Percentiles rank a stretch among this genome's conserved stretches.
These are phyloP conservation scores for Luffa acutangula DNA, from an alignment of 306 rosid species.

Conservation along the genomic window DNA sequence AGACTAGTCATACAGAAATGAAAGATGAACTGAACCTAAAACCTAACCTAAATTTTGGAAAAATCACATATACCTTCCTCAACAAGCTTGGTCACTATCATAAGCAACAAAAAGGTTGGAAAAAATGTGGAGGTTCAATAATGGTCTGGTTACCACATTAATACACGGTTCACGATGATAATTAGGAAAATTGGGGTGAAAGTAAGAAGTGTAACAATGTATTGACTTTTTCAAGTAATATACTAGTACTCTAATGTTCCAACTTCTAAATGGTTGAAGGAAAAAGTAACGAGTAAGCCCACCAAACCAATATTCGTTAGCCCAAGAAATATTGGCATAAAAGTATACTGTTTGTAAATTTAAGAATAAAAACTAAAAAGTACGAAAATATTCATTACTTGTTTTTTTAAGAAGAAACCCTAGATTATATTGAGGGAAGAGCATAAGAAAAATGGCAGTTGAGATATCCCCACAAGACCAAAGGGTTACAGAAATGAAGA, in stretches of 20 bases:
- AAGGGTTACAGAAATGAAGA: background rate
- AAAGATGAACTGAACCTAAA: background rate
- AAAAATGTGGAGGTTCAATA: background rate
- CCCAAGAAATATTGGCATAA: background rate
- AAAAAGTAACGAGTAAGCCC: background rate
- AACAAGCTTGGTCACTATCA: background rate
- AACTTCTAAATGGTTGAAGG: conserved; percentile 1
- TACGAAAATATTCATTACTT: background rate
- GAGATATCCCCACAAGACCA: background rate
- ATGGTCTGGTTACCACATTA: background rate
- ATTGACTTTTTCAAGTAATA: background rate
- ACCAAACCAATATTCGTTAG: background rate
- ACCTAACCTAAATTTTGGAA: background rate
- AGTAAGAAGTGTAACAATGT: background rate
- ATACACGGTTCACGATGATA: background rate
- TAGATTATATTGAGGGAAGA: background rate
- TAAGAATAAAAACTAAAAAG: background rate
- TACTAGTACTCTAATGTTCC: background rate
- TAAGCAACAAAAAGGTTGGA: background rate
- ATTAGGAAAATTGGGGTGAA: background rate
- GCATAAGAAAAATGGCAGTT: background rate
- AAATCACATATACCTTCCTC: background rate
- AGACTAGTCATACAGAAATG: conserved; percentile 13
- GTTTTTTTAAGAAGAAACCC: background rate
- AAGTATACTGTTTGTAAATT: background rate